Evolutionary conservation across 768 basidiomycete genomes (phyloP).

Genomic region (Thelephora aurantiotincta): DNA sequence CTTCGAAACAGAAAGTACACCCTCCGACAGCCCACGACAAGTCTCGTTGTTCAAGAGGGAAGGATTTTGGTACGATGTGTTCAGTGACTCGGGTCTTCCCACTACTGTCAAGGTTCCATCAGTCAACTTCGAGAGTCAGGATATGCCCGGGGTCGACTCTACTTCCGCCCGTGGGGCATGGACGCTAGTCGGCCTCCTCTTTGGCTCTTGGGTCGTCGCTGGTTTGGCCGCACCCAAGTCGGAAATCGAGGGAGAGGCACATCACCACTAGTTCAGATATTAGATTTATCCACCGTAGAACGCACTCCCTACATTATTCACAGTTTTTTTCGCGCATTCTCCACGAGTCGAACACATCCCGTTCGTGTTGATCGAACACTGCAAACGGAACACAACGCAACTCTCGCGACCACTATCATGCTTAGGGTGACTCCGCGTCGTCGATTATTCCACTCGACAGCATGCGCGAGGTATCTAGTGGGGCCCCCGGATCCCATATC

Average conservation of each 20-base stretch:
- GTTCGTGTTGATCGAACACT: neutral
- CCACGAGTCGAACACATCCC: too few species aligned
- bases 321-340: conserved; percentile 1
- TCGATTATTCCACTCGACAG: conserved; percentile 8
- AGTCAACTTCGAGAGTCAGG: conserved; percentile 5
- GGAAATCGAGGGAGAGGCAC: conserved; percentile 7
- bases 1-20: conserved; percentile 9
- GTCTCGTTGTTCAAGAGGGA: conserved; percentile 3
- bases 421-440: neutral
- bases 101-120: conserved; percentile 13
- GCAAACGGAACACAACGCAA: neutral
- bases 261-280: neutral
- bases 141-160: conserved; percentile 15
- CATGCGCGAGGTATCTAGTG: conserved; percentile 23
- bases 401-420: neutral
- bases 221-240: conserved; percentile 14
- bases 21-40: conserved; percentile 6
- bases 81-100: conserved; percentile 24
- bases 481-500: conserved; percentile 71
- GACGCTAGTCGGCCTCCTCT: conserved; percentile 32
- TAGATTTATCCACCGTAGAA: conserved; percentile 1
- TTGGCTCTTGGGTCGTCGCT: conserved; percentile 33
- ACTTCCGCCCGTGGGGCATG: conserved; percentile 37
- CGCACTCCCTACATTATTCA: conserved; percentile 1
- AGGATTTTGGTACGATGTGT: conserved; percentile 21